Evolutionary conservation across 371 early-diverging fungal species (phyloP).

Genomic region (Smittium mucronatum): DNA sequence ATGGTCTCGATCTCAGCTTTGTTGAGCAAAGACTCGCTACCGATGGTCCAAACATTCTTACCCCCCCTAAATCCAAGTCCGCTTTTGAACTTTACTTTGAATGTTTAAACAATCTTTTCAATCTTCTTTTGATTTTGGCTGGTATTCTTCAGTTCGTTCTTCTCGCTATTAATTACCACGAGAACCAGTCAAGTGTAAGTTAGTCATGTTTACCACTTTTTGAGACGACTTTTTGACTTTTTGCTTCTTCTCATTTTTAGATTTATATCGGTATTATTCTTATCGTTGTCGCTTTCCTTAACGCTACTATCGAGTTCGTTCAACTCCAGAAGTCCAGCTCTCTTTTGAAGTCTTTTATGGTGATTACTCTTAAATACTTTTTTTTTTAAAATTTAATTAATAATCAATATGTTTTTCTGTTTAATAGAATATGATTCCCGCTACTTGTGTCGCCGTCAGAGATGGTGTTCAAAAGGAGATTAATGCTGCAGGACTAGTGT

Average conservation of each 20-base stretch:
- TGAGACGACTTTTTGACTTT: too few relatives aligned
- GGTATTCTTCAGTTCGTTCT: constrained; percentile 70
- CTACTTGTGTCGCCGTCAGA: constrained; percentile 61
- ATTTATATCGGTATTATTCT: constrained; percentile 80
- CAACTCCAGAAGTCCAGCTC: constrained; percentile 76
- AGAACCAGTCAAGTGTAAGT: constrained; percentile 56
- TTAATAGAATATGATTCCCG: constrained; percentile 64
- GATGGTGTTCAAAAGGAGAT: constrained; percentile 49
- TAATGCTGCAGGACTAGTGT: constrained; percentile 56
- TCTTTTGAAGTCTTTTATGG: constrained; percentile 71
- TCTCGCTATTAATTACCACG: constrained; percentile 49
- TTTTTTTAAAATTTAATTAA: background rate
- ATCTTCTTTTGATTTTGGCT: constrained; percentile 67
- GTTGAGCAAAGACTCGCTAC: constrained; percentile 45
- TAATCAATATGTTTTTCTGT: constrained; percentile 12
- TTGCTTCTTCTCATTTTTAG: too few relatives aligned
- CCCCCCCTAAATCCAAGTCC: constrained; percentile 76
- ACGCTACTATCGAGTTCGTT: constrained; percentile 82
- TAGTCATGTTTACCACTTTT: too few relatives aligned
- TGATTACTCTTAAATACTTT: background rate
- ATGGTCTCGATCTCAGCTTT: constrained; percentile 49
- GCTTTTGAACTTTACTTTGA: constrained; percentile 57
- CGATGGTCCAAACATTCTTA: constrained; percentile 70
- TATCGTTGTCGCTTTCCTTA: constrained; percentile 72
- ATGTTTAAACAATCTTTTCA: constrained; percentile 63